Base-by-base conservation (phyloP, 768 basidiomycete genomes). In the Megacollybia marginata region DNA sequence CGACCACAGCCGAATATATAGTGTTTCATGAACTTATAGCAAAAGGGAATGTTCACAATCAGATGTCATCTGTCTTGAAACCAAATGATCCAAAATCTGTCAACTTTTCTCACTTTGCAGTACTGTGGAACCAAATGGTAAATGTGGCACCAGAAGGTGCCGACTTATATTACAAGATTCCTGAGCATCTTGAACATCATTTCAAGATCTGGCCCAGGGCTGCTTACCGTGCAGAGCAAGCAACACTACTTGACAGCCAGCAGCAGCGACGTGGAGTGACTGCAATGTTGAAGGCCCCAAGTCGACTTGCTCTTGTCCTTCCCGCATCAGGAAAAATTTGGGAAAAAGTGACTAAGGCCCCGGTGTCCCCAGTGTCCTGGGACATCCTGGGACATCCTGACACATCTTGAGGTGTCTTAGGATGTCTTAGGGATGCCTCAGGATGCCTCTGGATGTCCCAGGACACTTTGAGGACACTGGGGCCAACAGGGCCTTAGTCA, bases 171-270 rank as follows among this genome's bases (percentile, higher is more conserved):
- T 57, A 53, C 45, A 57, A 57, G 40, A 44, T 57, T 1, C 56
- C 56, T 1, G 49, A 52, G 33, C 56, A 57, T 18, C 54, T 57
- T 33, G 47, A 51, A 40, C 53, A 49, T 3, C 56, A 57, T 44
- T 54, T 55, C 52, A 57, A 57, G 40, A 52, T 40, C 38, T 40
- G 38, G n/a, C n/a, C n/a, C n/a, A n/a, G n/a, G 38, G 38, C 38
- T 8, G 38, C 38, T 15, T 40, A 40, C 8, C 38, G 38, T 40
- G 38, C 38, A 15, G 38, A 40, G 18, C 13, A 40, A 8, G 38
- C 38, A 2, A 4, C 38, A 5, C 8, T 40, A 18, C 18, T 40
- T 18, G 18, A 40, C 18, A 40, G 38, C 18, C 38, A 8, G 8
- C 38, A 18, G 2, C 38, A 40, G 38, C 38, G 38, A 13, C 18